Evolutionary conservation across 2,329 filamentous ascomycete genomes (phyloP).

Genomic region (Aspergillus versicolor): DNA sequence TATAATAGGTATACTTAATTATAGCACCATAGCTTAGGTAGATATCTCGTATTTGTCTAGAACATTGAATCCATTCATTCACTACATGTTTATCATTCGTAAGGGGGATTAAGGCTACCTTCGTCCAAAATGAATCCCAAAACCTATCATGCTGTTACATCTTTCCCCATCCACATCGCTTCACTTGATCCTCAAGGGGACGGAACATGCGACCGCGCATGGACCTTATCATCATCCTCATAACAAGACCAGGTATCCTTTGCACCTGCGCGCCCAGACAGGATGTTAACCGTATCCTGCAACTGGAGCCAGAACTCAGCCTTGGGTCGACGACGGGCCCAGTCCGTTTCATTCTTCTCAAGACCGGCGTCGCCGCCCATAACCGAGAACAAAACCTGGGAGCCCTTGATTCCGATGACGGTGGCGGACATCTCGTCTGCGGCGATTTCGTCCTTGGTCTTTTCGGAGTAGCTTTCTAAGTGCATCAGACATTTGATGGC

Average conservation of each 20-base stretch:
- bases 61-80: neutral
- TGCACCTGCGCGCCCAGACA: constrained; percentile 67
- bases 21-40: neutral
- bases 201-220: neutral
- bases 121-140: neutral
- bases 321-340: constrained; percentile 82
- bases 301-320: constrained; percentile 81
- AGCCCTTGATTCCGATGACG: constrained; percentile 91
- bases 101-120: neutral
- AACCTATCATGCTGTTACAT: neutral
- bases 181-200: neutral
- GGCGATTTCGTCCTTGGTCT: constrained; percentile 65
- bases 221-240: constrained; percentile 17
- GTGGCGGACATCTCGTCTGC: constrained; percentile 70
- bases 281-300: constrained; percentile 77
- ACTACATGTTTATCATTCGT: neutral
- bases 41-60: neutral
- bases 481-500: constrained; percentile 94
- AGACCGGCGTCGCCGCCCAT: constrained; percentile 65
- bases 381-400: constrained; percentile 80
- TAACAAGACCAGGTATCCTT: constrained; percentile 29
- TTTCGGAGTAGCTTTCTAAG: constrained; percentile 72
- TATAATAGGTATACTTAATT: neutral
- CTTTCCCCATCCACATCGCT: neutral
- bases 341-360: constrained; percentile 86